phyloP scores from a whole-genome alignment of 2,329 filamentous ascomycete species.

The Orbilia quercus region DNA sequence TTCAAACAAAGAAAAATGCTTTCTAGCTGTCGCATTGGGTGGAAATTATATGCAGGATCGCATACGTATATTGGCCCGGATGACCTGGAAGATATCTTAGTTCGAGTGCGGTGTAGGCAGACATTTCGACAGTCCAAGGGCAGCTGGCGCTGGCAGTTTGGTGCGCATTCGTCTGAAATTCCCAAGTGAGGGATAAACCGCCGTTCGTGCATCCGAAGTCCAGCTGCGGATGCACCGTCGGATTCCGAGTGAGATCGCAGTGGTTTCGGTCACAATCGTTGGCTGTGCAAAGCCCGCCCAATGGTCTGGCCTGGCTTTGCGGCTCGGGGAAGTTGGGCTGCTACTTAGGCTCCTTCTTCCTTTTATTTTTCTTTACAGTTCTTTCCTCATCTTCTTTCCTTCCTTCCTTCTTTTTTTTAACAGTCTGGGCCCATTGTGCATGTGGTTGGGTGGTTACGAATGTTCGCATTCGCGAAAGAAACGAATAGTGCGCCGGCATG shows the following conservation, averaged over 20 bases:
- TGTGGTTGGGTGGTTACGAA: slow-evolving; percentile 17
- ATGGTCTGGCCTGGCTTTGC: slow-evolving; percentile 29
- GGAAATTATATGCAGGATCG: slow-evolving; percentile 36
- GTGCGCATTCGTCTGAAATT: slow-evolving; percentile 21
- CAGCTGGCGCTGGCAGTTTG: background rate
- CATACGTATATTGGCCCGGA: slow-evolving; percentile 22
- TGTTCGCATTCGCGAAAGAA: slow-evolving; percentile 33
- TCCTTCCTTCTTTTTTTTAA: too few species aligned
- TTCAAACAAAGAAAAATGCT: too few species aligned
- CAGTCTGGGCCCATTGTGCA: background rate
- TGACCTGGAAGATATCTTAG: slow-evolving; percentile 17
- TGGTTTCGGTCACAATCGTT: slow-evolving; percentile 13
- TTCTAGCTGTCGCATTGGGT: slow-evolving; percentile 9
- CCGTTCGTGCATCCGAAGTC: slow-evolving; percentile 41
- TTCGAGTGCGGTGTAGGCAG: slow-evolving; percentile 30
- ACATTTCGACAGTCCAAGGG: slow-evolving; percentile 18
- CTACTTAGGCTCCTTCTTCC: slow-evolving; percentile 23
- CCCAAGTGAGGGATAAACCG: slow-evolving; percentile 48
- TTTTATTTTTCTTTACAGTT: too few species aligned
- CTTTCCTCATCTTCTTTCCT: slow-evolving; percentile 7
- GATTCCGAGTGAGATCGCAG: slow-evolving; percentile 35
- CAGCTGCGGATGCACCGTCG: slow-evolving; percentile 53
- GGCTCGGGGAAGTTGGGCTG: slow-evolving; percentile 42
- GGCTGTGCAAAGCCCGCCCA: slow-evolving; percentile 31
- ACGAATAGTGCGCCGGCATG: slow-evolving; percentile 15